Evolutionary conservation across 495 filamentous ascomycete genomes (phyloP).

Genomic region (Clohesyomyces aquaticus): DNA sequence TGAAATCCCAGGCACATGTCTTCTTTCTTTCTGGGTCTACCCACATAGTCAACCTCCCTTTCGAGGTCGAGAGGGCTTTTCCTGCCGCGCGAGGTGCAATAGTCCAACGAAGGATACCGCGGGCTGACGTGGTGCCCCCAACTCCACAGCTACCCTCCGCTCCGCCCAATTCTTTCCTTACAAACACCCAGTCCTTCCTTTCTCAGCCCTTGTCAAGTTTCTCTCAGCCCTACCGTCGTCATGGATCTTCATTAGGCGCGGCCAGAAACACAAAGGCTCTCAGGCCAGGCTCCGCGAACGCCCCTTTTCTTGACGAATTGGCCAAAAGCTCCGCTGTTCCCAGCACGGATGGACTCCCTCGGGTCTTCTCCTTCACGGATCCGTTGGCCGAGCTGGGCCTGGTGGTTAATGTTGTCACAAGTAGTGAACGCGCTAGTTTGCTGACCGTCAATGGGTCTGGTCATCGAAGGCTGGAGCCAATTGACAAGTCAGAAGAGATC

Average conservation of each 20-base stretch:
- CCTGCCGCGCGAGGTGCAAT: slow-evolving; percentile 80
- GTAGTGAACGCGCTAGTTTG: slow-evolving; percentile 21
- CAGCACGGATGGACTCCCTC: slow-evolving; percentile 63
- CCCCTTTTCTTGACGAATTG: slow-evolving; percentile 36
- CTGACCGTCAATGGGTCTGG: slow-evolving; percentile 30
- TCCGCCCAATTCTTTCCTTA: slow-evolving; percentile 82
- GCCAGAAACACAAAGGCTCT: slow-evolving; percentile 14
- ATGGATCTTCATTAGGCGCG: slow-evolving; percentile 25
- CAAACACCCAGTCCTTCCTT: slow-evolving; percentile 41
- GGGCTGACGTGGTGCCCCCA: slow-evolving; percentile 42
- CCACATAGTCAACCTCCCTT: slow-evolving; percentile 90
- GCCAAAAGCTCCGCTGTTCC: slow-evolving; percentile 20
- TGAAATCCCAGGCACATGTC: slow-evolving; percentile 91
- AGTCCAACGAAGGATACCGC: slow-evolving; percentile 71
- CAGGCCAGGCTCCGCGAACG: slow-evolving; percentile 19
- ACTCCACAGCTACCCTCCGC: slow-evolving; percentile 49
- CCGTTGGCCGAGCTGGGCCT: slow-evolving; percentile 85
- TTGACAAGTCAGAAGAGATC: slow-evolving; percentile 76
- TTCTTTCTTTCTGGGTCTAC: slow-evolving; percentile 87
- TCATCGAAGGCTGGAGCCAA: slow-evolving; percentile 51
- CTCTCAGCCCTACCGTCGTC: slow-evolving; percentile 22
- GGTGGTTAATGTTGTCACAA: slow-evolving; percentile 58
- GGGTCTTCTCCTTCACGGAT: slow-evolving; percentile 82
- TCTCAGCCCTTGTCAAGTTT: slow-evolving; percentile 52
- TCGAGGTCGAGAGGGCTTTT: slow-evolving; percentile 87